Evolutionary conservation across 768 basidiomycete genomes (phyloP), one percentile per base, ranked within the genome.

Genomic region (Cyathus striatus): DNA sequence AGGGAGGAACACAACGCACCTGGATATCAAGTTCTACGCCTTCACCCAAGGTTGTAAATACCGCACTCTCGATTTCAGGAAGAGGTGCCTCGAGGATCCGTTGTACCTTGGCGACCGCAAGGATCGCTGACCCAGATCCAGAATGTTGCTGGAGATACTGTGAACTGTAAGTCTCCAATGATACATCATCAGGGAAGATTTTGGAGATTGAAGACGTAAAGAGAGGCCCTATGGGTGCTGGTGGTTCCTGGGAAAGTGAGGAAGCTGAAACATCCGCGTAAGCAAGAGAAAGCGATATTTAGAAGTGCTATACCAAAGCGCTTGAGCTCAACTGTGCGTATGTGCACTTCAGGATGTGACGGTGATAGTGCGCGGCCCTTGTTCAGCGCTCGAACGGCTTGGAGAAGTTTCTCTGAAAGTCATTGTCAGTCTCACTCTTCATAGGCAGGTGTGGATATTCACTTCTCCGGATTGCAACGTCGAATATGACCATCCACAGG

Each of bases 381-480:
- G 9, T 66, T 68, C 3, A 97, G 73, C 0, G 86, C 87, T 50
- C 73, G 72, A 3, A 80, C 60, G 0, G 93, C 93, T 52, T 90
- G 88, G 25, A 94, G 64, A 46, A 82, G 79, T 60, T 90, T 90
- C 57, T 80, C 93, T 93, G 23, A 21, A 38, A 34, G 49, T 17
- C 18, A n/a, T 14, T 35, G 38, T 49, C 3, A 51, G 37, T 38
- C 18, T 16, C 17, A 13, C 14, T 41, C 14, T 9, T 2, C 21
- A 23, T 40, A 21, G 14, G 20, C 20, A 36, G 23, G 2, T 18
- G 22, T 34, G 30, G 34, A n/a, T 20, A 69, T 82, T 58, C 56
- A 94, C 93, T 81, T 55, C 86, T 76, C 46, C 90, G 77, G 38
- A 88, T 72, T 22, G 86, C 80, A 16, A 97, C 86, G 55, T 96